Evolutionary conservation across 2,329 filamentous ascomycete species (phyloP).

Genomic region (Botrytis tulipae): DNA sequence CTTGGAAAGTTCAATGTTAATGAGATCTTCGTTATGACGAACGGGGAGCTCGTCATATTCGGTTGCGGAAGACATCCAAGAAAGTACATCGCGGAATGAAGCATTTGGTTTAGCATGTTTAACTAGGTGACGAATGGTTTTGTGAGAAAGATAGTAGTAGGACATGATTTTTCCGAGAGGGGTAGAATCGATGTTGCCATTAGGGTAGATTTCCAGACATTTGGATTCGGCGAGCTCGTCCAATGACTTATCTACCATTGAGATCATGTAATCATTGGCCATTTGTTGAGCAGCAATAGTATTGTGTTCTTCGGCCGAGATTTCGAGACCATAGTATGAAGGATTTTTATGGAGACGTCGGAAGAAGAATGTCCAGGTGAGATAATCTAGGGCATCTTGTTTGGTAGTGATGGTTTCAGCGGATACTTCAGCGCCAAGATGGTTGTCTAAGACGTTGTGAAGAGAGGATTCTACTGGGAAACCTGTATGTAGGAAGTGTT

Average conservation of each 20-base stretch:
- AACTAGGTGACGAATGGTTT: slow-evolving; percentile 84
- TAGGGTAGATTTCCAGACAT: slow-evolving; percentile 79
- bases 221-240: slow-evolving; percentile 77
- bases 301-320: slow-evolving; percentile 89
- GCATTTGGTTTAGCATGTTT: slow-evolving; percentile 72
- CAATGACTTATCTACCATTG: slow-evolving; percentile 85
- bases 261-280: slow-evolving; percentile 93
- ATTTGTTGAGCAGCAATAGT: slow-evolving; percentile 79
- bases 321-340: slow-evolving; percentile 94
- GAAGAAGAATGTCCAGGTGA: slow-evolving; percentile 99
- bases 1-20: slow-evolving; percentile 85
- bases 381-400: slow-evolving; percentile 94
- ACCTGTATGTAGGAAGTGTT: slow-evolving; percentile 96
- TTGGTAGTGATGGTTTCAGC: slow-evolving; percentile 91
- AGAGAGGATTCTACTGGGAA: slow-evolving; percentile 96
- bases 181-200: slow-evolving; percentile 86
- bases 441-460: slow-evolving; percentile 95
- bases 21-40: slow-evolving; percentile 95
- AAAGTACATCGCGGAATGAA: slow-evolving; percentile 76
- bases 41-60: slow-evolving; percentile 98
- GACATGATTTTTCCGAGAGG: slow-evolving; percentile 97
- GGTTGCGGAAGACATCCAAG: slow-evolving; percentile 89
- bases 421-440: slow-evolving; percentile 91
- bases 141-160: slow-evolving; percentile 97
- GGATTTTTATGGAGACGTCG: slow-evolving; percentile 95